These are phyloP conservation scores for Batkoa obscura DNA, from an alignment of 371 early-diverging fungal species.

Conservation along the genomic window DNA sequence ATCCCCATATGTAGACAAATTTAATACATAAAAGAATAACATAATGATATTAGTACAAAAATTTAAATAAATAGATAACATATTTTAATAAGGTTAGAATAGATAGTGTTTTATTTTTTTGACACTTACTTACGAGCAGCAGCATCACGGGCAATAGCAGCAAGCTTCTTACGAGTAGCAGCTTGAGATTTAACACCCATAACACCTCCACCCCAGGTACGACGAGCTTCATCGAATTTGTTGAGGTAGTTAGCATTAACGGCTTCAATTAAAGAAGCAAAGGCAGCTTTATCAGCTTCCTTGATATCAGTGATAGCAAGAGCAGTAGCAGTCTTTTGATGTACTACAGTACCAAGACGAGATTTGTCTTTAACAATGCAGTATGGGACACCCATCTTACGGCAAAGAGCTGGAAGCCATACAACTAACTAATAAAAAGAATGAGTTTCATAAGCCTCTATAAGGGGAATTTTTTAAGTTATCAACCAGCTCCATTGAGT, in stretches of 20 bases:
- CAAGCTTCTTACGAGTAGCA: slow-evolving; percentile 47
- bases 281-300: slow-evolving; percentile 87
- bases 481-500: neutral
- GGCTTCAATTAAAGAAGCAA: slow-evolving; percentile 72
- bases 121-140: neutral
- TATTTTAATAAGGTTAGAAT: neutral
- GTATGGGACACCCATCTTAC: slow-evolving; percentile 99
- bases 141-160: neutral
- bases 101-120: neutral
- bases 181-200: slow-evolving; percentile 86
- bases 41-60: too few relatives aligned
- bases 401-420: slow-evolving; percentile 99
- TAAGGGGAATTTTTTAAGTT: neutral
- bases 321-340: slow-evolving; percentile 98
- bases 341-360: slow-evolving; percentile 94
- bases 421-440: slow-evolving; percentile 43
- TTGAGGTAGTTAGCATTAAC: slow-evolving; percentile 86
- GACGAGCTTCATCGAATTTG: slow-evolving; percentile 80
- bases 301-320: slow-evolving; percentile 87
- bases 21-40: too few relatives aligned
- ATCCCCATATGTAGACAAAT: too few relatives aligned
- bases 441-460: neutral
- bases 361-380: slow-evolving; percentile 96
- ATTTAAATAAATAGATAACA: too few relatives aligned
- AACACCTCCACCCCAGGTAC: slow-evolving; percentile 93